phyloP scores from a whole-genome alignment of 2,329 filamentous ascomycete species.

The Didymellaceae sp. region DNA sequence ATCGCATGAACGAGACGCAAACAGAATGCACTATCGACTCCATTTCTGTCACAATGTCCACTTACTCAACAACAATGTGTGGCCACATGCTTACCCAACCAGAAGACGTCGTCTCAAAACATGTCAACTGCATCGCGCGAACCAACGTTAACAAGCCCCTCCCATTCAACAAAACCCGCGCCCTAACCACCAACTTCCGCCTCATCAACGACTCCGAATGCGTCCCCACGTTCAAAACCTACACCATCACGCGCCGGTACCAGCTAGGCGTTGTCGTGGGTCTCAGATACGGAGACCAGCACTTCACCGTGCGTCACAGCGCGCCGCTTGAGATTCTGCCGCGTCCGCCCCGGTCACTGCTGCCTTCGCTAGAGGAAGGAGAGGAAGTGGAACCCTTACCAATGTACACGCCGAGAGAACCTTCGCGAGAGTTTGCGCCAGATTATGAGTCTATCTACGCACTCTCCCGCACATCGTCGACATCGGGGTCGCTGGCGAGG shows the following conservation, averaged over 20 bases:
- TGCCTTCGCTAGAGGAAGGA: constrained; percentile 26
- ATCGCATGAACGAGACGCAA: constrained; percentile 25
- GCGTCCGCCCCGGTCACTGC: constrained; percentile 22
- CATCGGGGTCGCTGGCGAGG: constrained; percentile 15
- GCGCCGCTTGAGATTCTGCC: constrained; percentile 42
- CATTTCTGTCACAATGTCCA: constrained; percentile 38
- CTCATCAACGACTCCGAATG: constrained; percentile 43
- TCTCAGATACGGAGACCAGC: constrained; percentile 35
- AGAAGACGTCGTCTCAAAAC: constrained; percentile 39
- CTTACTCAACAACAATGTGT: constrained; percentile 42
- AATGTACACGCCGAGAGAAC: constrained; percentile 37
- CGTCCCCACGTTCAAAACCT: constrained; percentile 45
- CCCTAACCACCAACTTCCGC: constrained; percentile 41
- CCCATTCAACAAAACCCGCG: constrained; percentile 26
- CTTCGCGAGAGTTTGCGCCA: constrained; percentile 38
- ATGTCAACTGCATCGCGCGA: constrained; percentile 40
- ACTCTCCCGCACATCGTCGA: constrained; percentile 27
- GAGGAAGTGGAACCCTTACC: constrained; percentile 40
- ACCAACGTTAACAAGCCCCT: constrained; percentile 32
- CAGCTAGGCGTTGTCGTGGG: constrained; percentile 35
- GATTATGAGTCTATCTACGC: constrained; percentile 40
- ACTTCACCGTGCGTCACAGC: constrained; percentile 35
- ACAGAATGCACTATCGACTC: constrained; percentile 37
- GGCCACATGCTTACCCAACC: constrained; percentile 32
- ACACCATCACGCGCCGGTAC: constrained; percentile 42